Evolutionary conservation across 345 rosid genomes (phyloP).

Genomic region (Firmiana major): DNA sequence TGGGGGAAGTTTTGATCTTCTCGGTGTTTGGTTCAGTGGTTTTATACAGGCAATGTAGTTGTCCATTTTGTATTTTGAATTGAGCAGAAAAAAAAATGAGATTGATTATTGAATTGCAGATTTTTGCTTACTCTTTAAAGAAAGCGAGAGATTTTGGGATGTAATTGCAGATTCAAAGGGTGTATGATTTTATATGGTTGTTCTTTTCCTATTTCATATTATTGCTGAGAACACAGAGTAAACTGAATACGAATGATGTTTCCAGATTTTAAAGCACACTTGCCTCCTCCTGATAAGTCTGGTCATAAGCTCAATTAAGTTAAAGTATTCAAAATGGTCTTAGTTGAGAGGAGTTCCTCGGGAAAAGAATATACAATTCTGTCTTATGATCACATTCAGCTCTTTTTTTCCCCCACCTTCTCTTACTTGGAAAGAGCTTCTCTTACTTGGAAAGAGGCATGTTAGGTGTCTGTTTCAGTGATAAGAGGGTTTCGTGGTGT

Average conservation of each 20-base stretch:
- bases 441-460: neutral
- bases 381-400: neutral
- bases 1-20: neutral
- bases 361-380: neutral
- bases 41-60: neutral
- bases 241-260: neutral
- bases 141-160: neutral
- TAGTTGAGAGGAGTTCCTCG: neutral
- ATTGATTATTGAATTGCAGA: neutral
- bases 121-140: neutral
- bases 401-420: neutral
- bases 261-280: neutral
- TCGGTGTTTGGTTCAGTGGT: neutral
- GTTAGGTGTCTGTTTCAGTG: neutral
- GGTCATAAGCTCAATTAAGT: slow-evolving; percentile 7
- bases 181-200: neutral
- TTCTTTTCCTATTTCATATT: neutral
- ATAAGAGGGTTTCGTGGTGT: neutral
- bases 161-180: neutral
- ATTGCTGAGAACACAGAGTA: neutral
- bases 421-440: no score
- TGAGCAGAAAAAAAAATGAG: neutral
- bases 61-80: neutral
- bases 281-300: neutral
- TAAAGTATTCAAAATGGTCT: neutral